phyloP scores from a whole-genome alignment of 495 filamentous ascomycete genomes.

The Durotheca rogersii region DNA sequence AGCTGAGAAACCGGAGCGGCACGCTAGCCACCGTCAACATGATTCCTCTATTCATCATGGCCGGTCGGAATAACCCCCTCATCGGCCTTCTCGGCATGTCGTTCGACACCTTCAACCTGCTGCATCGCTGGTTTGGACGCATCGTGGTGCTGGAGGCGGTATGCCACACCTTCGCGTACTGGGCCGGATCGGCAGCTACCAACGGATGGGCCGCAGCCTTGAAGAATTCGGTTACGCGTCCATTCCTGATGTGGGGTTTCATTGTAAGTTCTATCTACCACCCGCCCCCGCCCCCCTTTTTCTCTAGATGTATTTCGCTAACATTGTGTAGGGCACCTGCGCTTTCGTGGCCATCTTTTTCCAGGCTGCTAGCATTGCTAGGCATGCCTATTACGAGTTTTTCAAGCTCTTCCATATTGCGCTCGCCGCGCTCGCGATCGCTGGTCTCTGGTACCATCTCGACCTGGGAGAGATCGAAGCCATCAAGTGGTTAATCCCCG shows the following conservation, averaged over 20 bases:
- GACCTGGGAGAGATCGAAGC: constrained; percentile 61
- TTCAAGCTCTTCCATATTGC: constrained; percentile 80
- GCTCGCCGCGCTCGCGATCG: constrained; percentile 61
- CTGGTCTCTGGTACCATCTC: constrained; percentile 71
- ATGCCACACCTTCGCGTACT: constrained; percentile 68
- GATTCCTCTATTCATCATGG: constrained; percentile 86
- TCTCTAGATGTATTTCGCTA: constrained; percentile 5
- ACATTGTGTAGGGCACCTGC: constrained; percentile 49
- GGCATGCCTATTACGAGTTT: constrained; percentile 88
- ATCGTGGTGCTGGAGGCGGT: constrained; percentile 77
- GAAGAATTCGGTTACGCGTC: constrained; percentile 34
- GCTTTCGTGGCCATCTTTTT: constrained; percentile 64
- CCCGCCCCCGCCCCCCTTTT: background rate
- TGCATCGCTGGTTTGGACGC: constrained; percentile 94
- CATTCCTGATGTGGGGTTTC: constrained; percentile 54
- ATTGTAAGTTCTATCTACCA: constrained; percentile 47
- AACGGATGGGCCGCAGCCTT: constrained; percentile 50
- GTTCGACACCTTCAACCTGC: constrained; percentile 94
- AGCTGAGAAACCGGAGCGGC: constrained; percentile 80
- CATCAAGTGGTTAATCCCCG: constrained; percentile 59
- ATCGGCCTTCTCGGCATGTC: constrained; percentile 79
- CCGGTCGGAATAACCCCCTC: constrained; percentile 90
- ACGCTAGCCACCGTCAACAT: constrained; percentile 83
- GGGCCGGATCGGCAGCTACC: constrained; percentile 51
- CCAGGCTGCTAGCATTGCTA: constrained; percentile 72